Conservation (phyloP, 2,329 filamentous ascomycete genomes). For the Trichoderma koningii region DNA sequence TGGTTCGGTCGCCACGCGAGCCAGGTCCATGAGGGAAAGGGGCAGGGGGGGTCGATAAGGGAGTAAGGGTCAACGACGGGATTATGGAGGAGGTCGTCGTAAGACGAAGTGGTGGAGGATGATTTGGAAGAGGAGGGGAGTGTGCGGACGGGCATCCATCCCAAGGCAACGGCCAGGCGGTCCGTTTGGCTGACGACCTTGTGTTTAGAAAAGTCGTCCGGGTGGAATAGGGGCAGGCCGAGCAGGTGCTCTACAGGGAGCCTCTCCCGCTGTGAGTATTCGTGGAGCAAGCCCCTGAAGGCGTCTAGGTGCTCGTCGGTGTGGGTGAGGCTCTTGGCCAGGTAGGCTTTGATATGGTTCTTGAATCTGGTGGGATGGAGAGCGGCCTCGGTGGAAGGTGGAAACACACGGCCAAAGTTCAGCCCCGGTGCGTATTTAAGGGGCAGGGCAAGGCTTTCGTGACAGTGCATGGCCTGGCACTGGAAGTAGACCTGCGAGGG, state of each 20-base stretch:
- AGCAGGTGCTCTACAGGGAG: constrained; percentile 37
- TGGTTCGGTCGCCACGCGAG: constrained; percentile 40
- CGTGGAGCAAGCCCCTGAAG: constrained; percentile 39
- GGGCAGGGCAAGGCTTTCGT: constrained; percentile 42
- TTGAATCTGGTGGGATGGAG: constrained; percentile 35
- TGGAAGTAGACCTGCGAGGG: constrained; percentile 45
- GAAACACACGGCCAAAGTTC: constrained; percentile 40
- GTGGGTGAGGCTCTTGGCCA: constrained; percentile 36
- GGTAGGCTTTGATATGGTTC: constrained; percentile 38
- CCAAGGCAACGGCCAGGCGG: constrained; percentile 40
- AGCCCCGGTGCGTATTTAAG: constrained; percentile 38
- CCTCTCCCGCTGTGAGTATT: constrained; percentile 36
- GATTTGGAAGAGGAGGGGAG: constrained; percentile 30
- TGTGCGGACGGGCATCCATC: constrained; percentile 39
- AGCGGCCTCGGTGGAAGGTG: constrained; percentile 30
- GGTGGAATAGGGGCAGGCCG: constrained; percentile 42
- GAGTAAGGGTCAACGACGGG: constrained; percentile 34
- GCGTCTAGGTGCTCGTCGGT: constrained; percentile 40
- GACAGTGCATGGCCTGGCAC: constrained; percentile 42
- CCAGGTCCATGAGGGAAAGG: constrained; percentile 45
- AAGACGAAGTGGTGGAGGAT: constrained; percentile 24
- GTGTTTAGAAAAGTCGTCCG: constrained; percentile 36
- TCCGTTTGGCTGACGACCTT: constrained; percentile 39
- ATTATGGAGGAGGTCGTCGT: constrained; percentile 22
- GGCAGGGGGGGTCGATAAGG: constrained; percentile 30